Conservation (phyloP, 371 early-diverging fungal species). For the Cokeromyces recurvatus region DNA sequence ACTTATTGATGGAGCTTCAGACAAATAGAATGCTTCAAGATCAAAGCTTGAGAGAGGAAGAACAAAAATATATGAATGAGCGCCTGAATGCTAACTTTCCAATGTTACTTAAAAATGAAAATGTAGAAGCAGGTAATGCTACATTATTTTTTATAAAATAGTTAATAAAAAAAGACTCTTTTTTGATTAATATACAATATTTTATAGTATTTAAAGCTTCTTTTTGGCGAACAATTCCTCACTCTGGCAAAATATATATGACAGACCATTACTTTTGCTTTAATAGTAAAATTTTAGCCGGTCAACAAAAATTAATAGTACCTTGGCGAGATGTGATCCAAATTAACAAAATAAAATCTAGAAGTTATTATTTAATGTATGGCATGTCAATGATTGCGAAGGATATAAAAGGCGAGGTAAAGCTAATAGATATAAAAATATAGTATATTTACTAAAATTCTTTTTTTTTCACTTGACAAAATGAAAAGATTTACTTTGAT, state of each 20-base stretch:
- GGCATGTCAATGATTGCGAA: constrained; percentile 27
- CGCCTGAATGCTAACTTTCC: constrained; percentile 47
- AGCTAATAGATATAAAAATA: background rate
- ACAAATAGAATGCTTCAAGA: no score
- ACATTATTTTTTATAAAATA: background rate
- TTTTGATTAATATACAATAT: no score
- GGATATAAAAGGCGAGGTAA: constrained; percentile 32
- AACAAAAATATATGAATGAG: constrained; percentile 20
- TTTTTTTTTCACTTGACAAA: no score
- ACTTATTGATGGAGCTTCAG: no score
- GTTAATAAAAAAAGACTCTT: background rate
- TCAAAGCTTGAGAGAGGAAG: no score
- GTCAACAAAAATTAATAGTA: constrained; percentile 47
- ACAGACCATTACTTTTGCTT: constrained; percentile 62
- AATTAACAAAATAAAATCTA: constrained; percentile 22
- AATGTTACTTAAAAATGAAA: constrained; percentile 49
- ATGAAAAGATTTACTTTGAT: constrained; percentile 34
- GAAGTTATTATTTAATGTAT: constrained; percentile 29
- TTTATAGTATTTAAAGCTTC: constrained; percentile 31
- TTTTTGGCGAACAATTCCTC: constrained; percentile 44
- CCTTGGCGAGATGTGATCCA: constrained; percentile 34
- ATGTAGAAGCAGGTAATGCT: constrained; percentile 41
- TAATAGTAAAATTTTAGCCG: constrained; percentile 54
- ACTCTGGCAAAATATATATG: constrained; percentile 59
- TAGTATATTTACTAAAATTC: no score